Evolutionary conservation across 2,329 filamentous ascomycete species (phyloP), one percentile per base, ranked within the genome.

Genomic region (Penicillium sp.): DNA sequence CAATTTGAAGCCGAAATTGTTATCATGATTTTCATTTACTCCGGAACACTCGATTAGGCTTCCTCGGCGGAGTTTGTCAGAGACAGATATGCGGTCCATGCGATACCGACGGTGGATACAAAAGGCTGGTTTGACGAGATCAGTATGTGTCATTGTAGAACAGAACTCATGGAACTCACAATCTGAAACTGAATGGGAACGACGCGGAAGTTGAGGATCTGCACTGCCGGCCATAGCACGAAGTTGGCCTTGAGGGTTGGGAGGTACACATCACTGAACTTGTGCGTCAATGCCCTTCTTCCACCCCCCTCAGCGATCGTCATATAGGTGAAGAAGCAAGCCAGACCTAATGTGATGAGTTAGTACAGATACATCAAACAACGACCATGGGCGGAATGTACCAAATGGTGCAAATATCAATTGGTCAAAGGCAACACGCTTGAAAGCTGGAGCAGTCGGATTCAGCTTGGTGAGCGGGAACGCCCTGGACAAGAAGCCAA

Each of bases 151-250:
- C 9, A 28, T 9, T 10, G 27, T 58, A 45, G 14, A 29, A 27
- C n/a, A 11, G 10, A 30, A 14, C 16, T 4, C 3, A 19, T 25
- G 46, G 27, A 39, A 81, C 89, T 78, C 75, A 96, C 91, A 72
- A 99, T 87, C 72, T 99, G 93, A 70, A 93, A 95, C 67, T 95
- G 91, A 45, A 97, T 86, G 12, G 93, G 93, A 78, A 99, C 89
- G 60, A 97, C 69, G 27, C 92, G 82, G 75, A 99, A 99, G 77
- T 99, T 99, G 74, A 99, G 81, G 56, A 97, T 84, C 75, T 99
- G 93, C 37, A 99, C 93, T 5, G 88, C 83, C 19, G 93, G 93
- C 93, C 93, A 99, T 19, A 99, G 81, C 61, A 95, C 77, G 64
- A 87, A 99, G 73, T 99, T 99, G 60, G 92, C 91, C 77, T 96